Percentiles rank a stretch among this genome's conserved stretches.
These are phyloP conservation scores for Halocafeteria seosinensis DNA, from an alignment of 108 stramenopile species.

Conservation along the genomic window DNA sequence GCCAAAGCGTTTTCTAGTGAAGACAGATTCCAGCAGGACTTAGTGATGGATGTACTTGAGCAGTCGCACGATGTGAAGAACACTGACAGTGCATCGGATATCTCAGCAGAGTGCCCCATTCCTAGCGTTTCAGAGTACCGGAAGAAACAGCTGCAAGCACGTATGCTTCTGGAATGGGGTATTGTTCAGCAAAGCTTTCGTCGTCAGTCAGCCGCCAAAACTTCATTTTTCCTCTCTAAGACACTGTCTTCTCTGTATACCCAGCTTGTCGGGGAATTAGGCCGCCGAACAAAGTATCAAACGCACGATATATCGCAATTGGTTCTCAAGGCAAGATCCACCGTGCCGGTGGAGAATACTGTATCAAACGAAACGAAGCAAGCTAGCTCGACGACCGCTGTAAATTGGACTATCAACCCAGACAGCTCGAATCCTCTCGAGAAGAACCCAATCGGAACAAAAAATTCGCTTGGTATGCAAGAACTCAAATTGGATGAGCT, in stretches of 20 bases:
- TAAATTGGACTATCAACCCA: too few relatives aligned
- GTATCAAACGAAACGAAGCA: neutral
- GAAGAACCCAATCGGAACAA: too few relatives aligned
- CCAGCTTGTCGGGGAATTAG: slow-evolving; percentile 25
- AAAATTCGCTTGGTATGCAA: neutral
- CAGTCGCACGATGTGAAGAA: too few relatives aligned
- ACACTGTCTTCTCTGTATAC: slow-evolving; percentile 15
- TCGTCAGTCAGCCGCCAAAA: neutral
- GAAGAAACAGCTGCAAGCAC: neutral
- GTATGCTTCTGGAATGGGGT: slow-evolving; percentile 38
- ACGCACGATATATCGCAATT: slow-evolving; percentile 22
- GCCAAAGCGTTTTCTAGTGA: neutral
- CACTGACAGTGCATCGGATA: too few relatives aligned
- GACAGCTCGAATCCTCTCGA: too few relatives aligned
- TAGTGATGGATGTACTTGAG: neutral
- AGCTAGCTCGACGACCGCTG: neutral
- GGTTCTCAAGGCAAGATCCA: slow-evolving; percentile 9
- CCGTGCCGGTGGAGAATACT: slow-evolving; percentile 12
- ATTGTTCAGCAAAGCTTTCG: slow-evolving; percentile 29
- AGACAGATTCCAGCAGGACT: neutral
- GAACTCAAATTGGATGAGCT: slow-evolving; percentile 3
- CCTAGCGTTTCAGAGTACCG: neutral
- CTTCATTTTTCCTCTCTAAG: slow-evolving; percentile 2
- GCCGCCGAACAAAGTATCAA: slow-evolving; percentile 44
- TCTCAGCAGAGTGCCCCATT: too few relatives aligned